These are phyloP conservation scores for Phytophthora uliginosa DNA, from an alignment of 352 stramenopile genomes.

Conservation along the genomic window DNA sequence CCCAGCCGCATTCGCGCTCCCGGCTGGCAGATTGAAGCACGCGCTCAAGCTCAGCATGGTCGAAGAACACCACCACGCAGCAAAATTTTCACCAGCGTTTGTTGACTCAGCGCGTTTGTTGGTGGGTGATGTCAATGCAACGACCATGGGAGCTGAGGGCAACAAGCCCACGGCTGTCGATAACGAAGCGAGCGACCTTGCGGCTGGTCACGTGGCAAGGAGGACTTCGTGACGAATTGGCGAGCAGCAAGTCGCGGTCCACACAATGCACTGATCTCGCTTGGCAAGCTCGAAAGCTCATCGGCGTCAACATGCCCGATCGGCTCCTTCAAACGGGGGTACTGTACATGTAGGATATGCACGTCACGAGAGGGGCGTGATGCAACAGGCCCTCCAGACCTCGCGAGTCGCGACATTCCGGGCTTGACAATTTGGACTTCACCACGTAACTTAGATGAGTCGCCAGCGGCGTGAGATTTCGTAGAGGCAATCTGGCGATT, in stretches of 20 bases:
- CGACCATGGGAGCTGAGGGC: neutral
- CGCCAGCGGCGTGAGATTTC: too few relatives aligned
- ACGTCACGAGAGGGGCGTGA: too few relatives aligned
- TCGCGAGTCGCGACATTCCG: too few relatives aligned
- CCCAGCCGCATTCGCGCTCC: conserved; percentile 12
- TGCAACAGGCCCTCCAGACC: too few relatives aligned
- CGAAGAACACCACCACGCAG: neutral
- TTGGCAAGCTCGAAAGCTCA: neutral
- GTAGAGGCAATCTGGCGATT: too few relatives aligned
- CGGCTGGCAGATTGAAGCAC: conserved; percentile 21
- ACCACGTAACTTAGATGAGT: too few relatives aligned
- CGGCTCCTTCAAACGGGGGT: too few relatives aligned
- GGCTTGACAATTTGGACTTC: too few relatives aligned
- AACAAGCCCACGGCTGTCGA: conserved; percentile 1
- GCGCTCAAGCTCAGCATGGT: conserved; percentile 1
- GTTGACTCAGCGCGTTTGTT: neutral
- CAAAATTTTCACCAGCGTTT: neutral
- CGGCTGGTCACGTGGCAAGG: neutral
- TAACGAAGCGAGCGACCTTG: neutral
- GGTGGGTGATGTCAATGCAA: conserved; percentile 4
- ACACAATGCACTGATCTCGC: neutral
- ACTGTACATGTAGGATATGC: too few relatives aligned
- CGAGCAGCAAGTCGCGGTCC: neutral
- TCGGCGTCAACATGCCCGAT: neutral
- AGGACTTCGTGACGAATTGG: neutral